A percentile compares a stretch with the other conserved stretches of the same genome.
Evolutionary conservation across 2,329 filamentous ascomycete species (phyloP).

Genomic region (Fusarium siculi): DNA sequence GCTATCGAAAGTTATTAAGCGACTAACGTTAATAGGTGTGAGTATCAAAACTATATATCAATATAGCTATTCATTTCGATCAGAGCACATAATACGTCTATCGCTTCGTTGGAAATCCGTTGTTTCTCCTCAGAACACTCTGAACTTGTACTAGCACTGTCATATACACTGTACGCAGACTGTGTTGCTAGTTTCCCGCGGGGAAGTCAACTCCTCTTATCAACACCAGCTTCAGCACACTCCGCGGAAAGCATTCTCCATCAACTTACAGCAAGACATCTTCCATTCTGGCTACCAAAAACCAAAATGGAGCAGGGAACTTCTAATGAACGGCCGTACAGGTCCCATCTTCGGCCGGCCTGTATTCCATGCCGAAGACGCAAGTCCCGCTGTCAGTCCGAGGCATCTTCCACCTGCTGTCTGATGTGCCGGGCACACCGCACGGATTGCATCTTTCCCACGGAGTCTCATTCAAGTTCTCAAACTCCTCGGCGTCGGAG

Average conservation of each 20-base stretch:
- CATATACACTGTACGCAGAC: background rate
- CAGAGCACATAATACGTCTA: no score
- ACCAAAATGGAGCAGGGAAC: background rate
- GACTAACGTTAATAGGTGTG: no score
- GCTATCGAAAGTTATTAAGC: no score
- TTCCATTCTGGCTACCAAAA: background rate
- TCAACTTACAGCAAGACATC: background rate
- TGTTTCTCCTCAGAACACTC: background rate
- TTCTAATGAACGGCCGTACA: conserved; percentile 59
- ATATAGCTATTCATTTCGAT: background rate
- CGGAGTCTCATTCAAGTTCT: conserved; percentile 42
- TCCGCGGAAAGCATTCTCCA: background rate
- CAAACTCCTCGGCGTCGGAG: conserved; percentile 29
- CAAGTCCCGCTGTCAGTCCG: conserved; percentile 70
- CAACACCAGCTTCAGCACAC: background rate
- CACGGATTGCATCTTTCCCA: conserved; percentile 66
- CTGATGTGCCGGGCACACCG: conserved; percentile 68
- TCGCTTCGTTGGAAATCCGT: no score
- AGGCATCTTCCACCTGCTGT: conserved; percentile 60
- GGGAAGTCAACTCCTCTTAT: background rate
- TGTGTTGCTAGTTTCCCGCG: background rate
- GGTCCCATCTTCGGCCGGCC: conserved; percentile 70
- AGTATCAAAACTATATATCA: background rate
- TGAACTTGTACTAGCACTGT: background rate
- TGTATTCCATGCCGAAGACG: conserved; percentile 69